Evolutionary conservation across 2,329 filamentous ascomycete genomes (phyloP).

Genomic region (Chaetomiaceae sp.): DNA sequence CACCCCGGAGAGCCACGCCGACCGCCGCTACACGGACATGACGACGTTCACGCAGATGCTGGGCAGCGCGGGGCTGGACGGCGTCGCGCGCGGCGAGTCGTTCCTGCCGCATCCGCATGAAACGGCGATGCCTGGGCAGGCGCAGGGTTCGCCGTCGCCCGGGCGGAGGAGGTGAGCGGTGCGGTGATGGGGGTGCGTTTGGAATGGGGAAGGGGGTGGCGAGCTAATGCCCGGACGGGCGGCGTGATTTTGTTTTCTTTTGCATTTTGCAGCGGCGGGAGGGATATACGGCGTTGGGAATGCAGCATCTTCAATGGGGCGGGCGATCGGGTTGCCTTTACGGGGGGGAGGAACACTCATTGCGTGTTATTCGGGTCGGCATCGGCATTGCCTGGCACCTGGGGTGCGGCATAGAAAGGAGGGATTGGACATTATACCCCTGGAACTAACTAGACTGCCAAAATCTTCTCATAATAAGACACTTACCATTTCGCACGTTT

Average conservation of each 20-base stretch:
- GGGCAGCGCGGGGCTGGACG: constrained; percentile 40
- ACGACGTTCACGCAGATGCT: constrained; percentile 52
- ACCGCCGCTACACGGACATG: constrained; percentile 23
- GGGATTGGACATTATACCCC: constrained; percentile 4
- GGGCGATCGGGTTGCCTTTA: neutral
- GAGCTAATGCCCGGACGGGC: too few species aligned
- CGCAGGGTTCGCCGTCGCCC: constrained; percentile 2
- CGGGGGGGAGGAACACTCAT: neutral
- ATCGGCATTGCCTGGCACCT: neutral
- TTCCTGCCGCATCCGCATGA: constrained; percentile 36
- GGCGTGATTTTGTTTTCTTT: too few species aligned
- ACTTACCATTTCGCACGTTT: too few species aligned
- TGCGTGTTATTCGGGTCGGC: neutral
- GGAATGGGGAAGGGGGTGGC: neutral
- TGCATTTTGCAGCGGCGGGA: too few species aligned
- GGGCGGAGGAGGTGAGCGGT: constrained; percentile 4
- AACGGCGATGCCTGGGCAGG: too few species aligned
- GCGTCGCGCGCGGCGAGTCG: constrained; percentile 35
- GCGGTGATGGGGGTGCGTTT: neutral
- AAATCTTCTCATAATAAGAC: neutral
- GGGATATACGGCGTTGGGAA: too few species aligned
- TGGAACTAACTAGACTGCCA: constrained; percentile 2
- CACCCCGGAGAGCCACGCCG: constrained; percentile 19
- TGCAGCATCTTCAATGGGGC: neutral
- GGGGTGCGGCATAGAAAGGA: constrained; percentile 1